Evolutionary conservation across 1,139 yeast species (phyloP), one percentile per base, ranked within the genome.

Genomic region (Eremothecium sinecaudum): DNA sequence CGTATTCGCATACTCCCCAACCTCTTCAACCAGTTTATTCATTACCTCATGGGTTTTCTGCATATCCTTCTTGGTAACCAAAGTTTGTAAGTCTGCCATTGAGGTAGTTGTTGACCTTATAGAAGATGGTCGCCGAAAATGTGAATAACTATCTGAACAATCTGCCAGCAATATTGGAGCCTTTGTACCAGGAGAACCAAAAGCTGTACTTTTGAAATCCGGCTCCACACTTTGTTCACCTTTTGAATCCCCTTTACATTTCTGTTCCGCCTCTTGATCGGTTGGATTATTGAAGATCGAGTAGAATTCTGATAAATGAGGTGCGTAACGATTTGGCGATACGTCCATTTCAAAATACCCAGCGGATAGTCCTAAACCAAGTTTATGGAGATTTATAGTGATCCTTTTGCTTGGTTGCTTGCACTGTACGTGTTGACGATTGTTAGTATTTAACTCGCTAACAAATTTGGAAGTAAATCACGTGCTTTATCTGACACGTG

Each of bases 11-110:
- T 79, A 74, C 10, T 57, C 59, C 11, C 60, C 62, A 0, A 90
- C 77, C 20, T 78, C 70, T 2, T 51, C 51, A 17, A 75, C 48
- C 32, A 80, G 61, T 4, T 63, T 63, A 15, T 60, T 56, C 48
- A 75, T 76, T 2, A 71, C 58, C 5, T 52, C 59, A 7, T 69
- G 51, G 0, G 78, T 71, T 16, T 63, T 59, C 5, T 62, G 59
- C 34, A 79, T 69, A 45, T 79, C 87, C 21, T 65, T 64, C 23
- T 72, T 64, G 1, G 83, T 74, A 9, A 79, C 64, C 12, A 79
- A 58, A 26, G 72, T 70, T 8, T 78, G 77, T 37, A 78, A 59
- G 45, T 77, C 83, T 33, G 46, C 45, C 15, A 54, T 46, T 17
- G 34, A 31, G 13, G 20, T 31, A 13, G 55, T 36, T 34, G 53